Evolutionary conservation across 2,329 filamentous ascomycete species (phyloP).

Genomic region (Colletotrichum sp.): DNA sequence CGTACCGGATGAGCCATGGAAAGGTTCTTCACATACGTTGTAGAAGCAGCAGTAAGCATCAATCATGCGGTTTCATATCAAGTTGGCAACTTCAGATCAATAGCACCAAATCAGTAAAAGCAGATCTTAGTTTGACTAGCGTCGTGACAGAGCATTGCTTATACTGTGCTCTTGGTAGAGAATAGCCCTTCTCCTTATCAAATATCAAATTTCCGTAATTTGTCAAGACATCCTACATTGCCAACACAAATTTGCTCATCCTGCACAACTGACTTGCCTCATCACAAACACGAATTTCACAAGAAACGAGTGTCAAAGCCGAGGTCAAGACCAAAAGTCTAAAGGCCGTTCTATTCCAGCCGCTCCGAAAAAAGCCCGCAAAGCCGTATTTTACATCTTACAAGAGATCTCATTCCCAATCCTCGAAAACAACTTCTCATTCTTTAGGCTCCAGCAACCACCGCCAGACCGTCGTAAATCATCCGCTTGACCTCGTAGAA

Average conservation of each 20-base stretch:
- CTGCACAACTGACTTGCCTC: not conserved
- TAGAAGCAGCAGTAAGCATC: no score
- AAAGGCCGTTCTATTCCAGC: not conserved
- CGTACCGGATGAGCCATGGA: not conserved
- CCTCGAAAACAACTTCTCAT: not conserved
- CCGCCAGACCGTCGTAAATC: constrained; percentile 92
- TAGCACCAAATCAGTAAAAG: not conserved
- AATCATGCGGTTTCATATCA: no score
- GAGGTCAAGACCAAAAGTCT: not conserved
- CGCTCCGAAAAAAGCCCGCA: not conserved
- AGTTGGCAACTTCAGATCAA: not conserved
- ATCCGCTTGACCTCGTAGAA: constrained; percentile 89
- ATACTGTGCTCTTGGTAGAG: fast-evolving
- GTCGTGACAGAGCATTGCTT: fast-evolving
- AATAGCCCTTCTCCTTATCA: not conserved
- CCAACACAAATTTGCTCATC: not conserved
- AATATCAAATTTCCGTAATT: not conserved
- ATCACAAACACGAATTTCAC: not conserved
- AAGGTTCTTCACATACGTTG: not conserved
- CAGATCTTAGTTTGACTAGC: fast-evolving
- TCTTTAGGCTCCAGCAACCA: constrained; percentile 65
- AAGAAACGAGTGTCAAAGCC: not conserved
- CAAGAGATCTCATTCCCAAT: not conserved
- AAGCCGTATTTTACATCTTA: not conserved
- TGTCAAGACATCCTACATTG: not conserved